Conservation (phyloP, 2,329 filamentous ascomycete species). For the Hypoxylon sp. region DNA sequence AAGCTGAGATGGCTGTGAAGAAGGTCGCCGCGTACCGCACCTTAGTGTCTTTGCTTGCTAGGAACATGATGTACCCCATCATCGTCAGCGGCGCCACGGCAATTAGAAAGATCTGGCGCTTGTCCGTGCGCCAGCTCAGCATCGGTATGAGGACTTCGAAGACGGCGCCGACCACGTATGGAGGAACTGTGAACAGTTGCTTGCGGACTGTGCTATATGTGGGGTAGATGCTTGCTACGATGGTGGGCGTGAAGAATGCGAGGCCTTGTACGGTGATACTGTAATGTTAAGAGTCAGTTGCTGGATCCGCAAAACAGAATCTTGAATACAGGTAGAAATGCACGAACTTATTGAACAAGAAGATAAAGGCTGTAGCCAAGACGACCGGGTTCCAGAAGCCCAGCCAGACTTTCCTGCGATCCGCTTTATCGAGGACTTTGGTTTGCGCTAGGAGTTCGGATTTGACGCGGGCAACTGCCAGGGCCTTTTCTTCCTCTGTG, state of each 20-base stretch:
- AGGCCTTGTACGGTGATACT: conserved; percentile 78
- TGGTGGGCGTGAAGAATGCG: conserved; percentile 79
- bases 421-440: conserved; percentile 74
- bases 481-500: conserved; percentile 73
- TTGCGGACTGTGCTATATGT: conserved; percentile 69
- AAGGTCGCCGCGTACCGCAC: conserved; percentile 80
- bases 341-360: conserved; percentile 51
- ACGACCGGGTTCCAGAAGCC: conserved; percentile 75
- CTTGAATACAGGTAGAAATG: background rate
- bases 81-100: conserved; percentile 74
- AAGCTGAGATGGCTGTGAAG: conserved; percentile 75
- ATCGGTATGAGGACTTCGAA: conserved; percentile 75
- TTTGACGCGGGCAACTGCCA: conserved; percentile 77
- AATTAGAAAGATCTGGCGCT: conserved; percentile 73
- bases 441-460: conserved; percentile 75
- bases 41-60: conserved; percentile 65
- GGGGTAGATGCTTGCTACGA: conserved; percentile 78
- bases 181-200: conserved; percentile 79
- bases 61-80: conserved; percentile 79
- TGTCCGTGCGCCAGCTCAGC: conserved; percentile 72
- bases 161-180: conserved; percentile 77
- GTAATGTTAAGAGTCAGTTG: conserved; percentile 13
- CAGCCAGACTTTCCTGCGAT: conserved; percentile 69
- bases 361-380: conserved; percentile 47
- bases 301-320: conserved; percentile 60